Conservation (phyloP, 805 yeast genomes). For the Candida boidinii region DNA sequence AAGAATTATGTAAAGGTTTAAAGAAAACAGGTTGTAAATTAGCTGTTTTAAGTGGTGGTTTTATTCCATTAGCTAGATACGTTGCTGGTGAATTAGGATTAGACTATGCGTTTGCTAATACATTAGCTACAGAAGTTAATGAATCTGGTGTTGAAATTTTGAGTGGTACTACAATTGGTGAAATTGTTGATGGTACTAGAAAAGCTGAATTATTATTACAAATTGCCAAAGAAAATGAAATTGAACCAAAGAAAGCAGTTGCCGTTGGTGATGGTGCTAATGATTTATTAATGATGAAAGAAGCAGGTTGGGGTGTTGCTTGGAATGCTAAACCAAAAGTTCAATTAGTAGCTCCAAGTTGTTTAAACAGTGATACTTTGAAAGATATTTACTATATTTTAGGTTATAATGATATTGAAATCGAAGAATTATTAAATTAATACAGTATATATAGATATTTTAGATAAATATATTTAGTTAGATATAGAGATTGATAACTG, state of each 20-base stretch:
- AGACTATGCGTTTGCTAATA: slow-evolving; percentile 88
- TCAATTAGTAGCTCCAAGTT: slow-evolving; percentile 72
- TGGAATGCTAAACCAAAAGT: slow-evolving; percentile 97
- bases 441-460: not conserved
- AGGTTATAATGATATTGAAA: slow-evolving; percentile 60
- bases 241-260: slow-evolving; percentile 46
- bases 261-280: slow-evolving; percentile 98
- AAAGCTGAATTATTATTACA: slow-evolving; percentile 68
- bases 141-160: slow-evolving; percentile 36
- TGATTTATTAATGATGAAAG: slow-evolving; percentile 85
- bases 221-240: slow-evolving; percentile 46
- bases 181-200: slow-evolving; percentile 75
- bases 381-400: slow-evolving; percentile 72
- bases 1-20: slow-evolving; percentile 56
- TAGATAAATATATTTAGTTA: not conserved
- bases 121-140: slow-evolving; percentile 39
- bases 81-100: slow-evolving; percentile 60
- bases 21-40: slow-evolving; percentile 53
- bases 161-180: slow-evolving; percentile 73
- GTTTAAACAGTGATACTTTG: slow-evolving; percentile 67
- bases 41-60: slow-evolving; percentile 94
- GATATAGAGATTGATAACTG: not conserved
- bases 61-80: slow-evolving; percentile 76
- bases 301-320: slow-evolving; percentile 90
- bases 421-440: slow-evolving; percentile 20